Evolutionary conservation across 1,284 basidiomycete species (phyloP), one percentile per base, ranked within the genome.

Genomic region (Ustilago xerochloae): DNA sequence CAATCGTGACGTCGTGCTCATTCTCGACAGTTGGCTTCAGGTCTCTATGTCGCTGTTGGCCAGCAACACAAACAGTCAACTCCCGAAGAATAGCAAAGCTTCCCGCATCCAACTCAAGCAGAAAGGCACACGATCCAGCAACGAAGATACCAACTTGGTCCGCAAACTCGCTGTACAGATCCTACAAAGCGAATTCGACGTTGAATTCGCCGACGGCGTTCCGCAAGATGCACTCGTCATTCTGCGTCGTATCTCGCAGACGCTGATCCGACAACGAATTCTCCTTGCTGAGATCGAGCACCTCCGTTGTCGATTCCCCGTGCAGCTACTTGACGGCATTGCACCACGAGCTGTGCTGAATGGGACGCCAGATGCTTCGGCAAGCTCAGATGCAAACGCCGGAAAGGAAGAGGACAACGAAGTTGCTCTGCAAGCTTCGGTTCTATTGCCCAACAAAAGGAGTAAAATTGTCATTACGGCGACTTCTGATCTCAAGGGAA

Each of bases 391-490:
- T 1, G 52, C 39, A 10, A 67, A 63, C 18, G 18, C 12, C 41
- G 18, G 39, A 18, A 33, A 22, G 30, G 22, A 47, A 0, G 52
- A 26, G 1, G 54, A 65, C 29, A 50, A 57, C 35, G 65, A 75
- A 29, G 63, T 73, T 4, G 49, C 58, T 4, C 62, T 80, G 26
- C 73, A 74, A 6, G 77, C 75, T 7, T 68, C 64, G 12, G 64
- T 77, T 12, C 66, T 80, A 29, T 65, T 80, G 36, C 64, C 57
- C 18, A 63, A 63, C 47, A 62, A 50, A 22, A 33, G 52, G 29
- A 69, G 74, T 65, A 80, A 80, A 66, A 67, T 68, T 22, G 58
- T 70, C 36, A 76, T 80, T 46, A 62, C 59, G 3, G 60, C 74
- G 8, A 63, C 49, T 8, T 57, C 77, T 9, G 74, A 79, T 52